Evolutionary conservation across 495 filamentous ascomycete species (phyloP).

Genomic region (Tetracladium setigerum): DNA sequence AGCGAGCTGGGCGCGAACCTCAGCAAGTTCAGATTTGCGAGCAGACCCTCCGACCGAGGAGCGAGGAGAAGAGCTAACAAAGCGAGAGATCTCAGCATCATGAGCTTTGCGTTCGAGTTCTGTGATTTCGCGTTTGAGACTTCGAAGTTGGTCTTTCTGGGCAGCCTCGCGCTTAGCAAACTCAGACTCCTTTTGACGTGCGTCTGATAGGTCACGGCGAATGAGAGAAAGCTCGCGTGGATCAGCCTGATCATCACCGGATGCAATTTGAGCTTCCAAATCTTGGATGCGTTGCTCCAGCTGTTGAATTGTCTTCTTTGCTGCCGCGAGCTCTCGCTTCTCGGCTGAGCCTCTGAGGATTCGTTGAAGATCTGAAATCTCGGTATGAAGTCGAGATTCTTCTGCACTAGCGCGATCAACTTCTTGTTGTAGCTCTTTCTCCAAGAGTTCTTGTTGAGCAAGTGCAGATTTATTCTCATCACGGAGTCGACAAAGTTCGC

Average conservation of each 20-base stretch:
- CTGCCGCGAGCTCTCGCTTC: slow-evolving; percentile 25
- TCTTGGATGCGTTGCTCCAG: slow-evolving; percentile 51
- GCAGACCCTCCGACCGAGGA: slow-evolving; percentile 34
- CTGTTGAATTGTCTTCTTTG: slow-evolving; percentile 48
- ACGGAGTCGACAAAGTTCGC: slow-evolving; percentile 47
- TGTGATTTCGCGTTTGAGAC: slow-evolving; percentile 38
- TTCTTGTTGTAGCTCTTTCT: slow-evolving; percentile 20
- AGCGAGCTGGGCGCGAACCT: slow-evolving; percentile 54
- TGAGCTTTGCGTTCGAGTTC: slow-evolving; percentile 40
- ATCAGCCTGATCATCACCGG: slow-evolving; percentile 26
- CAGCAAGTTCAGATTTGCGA: slow-evolving; percentile 53
- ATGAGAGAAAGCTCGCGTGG: slow-evolving; percentile 51
- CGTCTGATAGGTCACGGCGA: slow-evolving; percentile 52
- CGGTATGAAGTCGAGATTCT: slow-evolving; percentile 41
- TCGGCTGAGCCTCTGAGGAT: slow-evolving; percentile 30
- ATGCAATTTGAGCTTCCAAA: slow-evolving; percentile 37
- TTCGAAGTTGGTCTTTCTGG: slow-evolving; percentile 46
- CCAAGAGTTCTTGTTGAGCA: slow-evolving; percentile 41
- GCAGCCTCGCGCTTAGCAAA: slow-evolving; percentile 54
- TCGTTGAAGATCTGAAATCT: slow-evolving; percentile 43
- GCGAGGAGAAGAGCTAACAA: slow-evolving; percentile 15
- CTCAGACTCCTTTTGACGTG: slow-evolving; percentile 55
- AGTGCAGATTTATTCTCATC: slow-evolving; percentile 46
- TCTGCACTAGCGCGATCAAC: slow-evolving; percentile 41
- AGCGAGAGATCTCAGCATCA: slow-evolving; percentile 32